phyloP scores from a whole-genome alignment of 139 green algal genomes.

The Tetradesmus obliquus region DNA sequence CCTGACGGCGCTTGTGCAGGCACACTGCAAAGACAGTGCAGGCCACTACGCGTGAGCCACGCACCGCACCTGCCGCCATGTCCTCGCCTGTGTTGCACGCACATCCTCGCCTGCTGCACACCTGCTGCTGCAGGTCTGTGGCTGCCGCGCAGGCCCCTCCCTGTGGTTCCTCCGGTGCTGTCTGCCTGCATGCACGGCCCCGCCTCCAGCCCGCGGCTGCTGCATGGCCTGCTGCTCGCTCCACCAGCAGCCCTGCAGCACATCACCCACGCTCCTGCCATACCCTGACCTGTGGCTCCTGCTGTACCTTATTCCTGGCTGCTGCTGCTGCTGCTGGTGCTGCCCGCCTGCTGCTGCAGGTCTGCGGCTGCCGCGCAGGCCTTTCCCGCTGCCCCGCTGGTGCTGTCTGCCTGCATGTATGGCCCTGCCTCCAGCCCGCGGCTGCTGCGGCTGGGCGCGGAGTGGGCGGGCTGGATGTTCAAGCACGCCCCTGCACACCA shows the following conservation, averaged over 20 bases:
- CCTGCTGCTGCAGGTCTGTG: constrained; percentile 63
- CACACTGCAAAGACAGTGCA: too few relatives aligned
- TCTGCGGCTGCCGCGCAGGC: constrained; percentile 82
- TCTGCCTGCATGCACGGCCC: constrained; percentile 68
- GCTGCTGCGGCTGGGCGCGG: constrained; percentile 82
- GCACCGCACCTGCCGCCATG: too few relatives aligned
- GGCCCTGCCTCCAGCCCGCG: constrained; percentile 52
- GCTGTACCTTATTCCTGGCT: background rate
- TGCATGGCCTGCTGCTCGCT: constrained; percentile 6
- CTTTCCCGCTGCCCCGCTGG: constrained; percentile 76
- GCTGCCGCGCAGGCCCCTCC: constrained; percentile 86
- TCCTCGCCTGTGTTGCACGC: background rate
- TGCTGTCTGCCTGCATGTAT: constrained; percentile 69
- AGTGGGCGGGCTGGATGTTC: constrained; percentile 92
- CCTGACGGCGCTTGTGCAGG: too few relatives aligned
- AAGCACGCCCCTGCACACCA: constrained; percentile 75
- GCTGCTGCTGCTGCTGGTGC: constrained; percentile 9
- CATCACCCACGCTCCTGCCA: background rate
- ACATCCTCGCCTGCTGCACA: background rate
- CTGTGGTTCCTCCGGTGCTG: constrained; percentile 58
- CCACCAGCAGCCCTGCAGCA: too few relatives aligned
- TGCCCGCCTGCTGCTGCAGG: constrained; percentile 38
- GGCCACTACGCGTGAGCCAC: too few relatives aligned
- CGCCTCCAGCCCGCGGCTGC: constrained; percentile 61
- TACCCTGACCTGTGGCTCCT: background rate